Evolutionary conservation across 2,329 filamentous ascomycete genomes (phyloP), one percentile per base, ranked within the genome.

Genomic region (Sarocladium oryzae): DNA sequence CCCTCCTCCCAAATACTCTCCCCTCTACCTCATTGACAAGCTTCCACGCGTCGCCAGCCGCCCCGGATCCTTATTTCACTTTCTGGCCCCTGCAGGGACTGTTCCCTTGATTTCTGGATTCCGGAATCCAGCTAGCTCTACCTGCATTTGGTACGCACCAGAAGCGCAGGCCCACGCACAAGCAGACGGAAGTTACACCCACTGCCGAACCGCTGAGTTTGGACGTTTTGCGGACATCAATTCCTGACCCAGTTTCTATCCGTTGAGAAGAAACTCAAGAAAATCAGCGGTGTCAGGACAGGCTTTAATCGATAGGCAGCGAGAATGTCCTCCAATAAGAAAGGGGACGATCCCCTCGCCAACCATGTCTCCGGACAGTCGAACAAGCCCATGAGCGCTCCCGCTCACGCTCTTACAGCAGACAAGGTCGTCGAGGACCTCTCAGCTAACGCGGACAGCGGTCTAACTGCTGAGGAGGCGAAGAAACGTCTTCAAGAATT

Each of bases 351-450:
- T 35, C 54, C 57, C 28, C 51, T 59, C 51, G 56, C 55, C 45
- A 53, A 57, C 50, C 67, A 69, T 51, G 56, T 56, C 53, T 58
- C 57, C 15, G 54, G 54, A 21, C 46, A 49, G 23, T 5, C 46
- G 49, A 69, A 67, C 48, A 51, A 55, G 11, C 62, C 62, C 6
- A 68, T 86, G 50, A 75, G 75, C 9, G 66, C 70, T 46, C 80
- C 82, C 9, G 80, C 82, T 24, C 82, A 86, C 58, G 69, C 76
- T 45, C 70, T 85, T 40, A 60, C 69, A 21, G 71, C 66, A 57
- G 68, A 74, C 18, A 65, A 74, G 28, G 74, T 82, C 30, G 66
- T 77, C 28, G 63, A 72, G 16, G 77, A 86, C 63, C 72, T 85
- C 30, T 65, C 68, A 11, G 76, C 79, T 50, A 72, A 82, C 57